Evolutionary conservation across 140 eudicot genomes (phyloP).

Genomic region (Anethum foeniculum): DNA sequence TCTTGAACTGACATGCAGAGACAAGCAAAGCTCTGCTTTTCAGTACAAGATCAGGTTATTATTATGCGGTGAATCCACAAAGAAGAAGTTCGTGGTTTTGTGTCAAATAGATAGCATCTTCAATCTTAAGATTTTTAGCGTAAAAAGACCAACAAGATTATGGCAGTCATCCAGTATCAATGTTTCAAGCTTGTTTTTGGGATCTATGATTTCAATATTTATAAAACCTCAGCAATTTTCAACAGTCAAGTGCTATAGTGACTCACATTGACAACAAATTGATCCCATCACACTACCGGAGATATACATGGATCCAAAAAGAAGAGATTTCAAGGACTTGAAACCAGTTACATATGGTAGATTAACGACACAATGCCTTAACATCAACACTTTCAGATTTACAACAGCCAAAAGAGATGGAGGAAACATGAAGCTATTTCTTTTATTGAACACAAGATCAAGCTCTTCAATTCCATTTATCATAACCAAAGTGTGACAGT

Average conservation of each 20-base stretch:
- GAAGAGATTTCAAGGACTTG: slow-evolving; percentile 1
- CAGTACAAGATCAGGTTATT: too few relatives aligned
- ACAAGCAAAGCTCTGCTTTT: too few relatives aligned
- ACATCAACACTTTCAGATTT: neutral
- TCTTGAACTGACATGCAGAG: too few relatives aligned
- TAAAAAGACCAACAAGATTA: neutral
- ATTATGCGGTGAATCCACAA: too few relatives aligned
- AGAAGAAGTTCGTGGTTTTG: too few relatives aligned
- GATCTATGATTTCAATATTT: neutral
- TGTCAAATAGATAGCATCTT: too few relatives aligned
- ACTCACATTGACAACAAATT: neutral
- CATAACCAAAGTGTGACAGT: neutral
- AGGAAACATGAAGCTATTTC: too few relatives aligned
- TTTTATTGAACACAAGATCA: neutral
- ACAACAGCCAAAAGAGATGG: neutral
- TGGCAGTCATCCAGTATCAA: neutral
- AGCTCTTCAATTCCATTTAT: neutral
- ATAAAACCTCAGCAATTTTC: neutral
- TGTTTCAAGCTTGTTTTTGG: neutral
- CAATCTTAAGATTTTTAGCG: neutral
- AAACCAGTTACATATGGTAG: neutral
- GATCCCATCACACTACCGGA: neutral
- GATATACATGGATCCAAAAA: neutral
- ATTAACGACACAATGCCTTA: neutral
- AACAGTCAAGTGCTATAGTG: neutral